phyloP scores from a whole-genome alignment of 768 basidiomycete species.

The Lactarius vividus region DNA sequence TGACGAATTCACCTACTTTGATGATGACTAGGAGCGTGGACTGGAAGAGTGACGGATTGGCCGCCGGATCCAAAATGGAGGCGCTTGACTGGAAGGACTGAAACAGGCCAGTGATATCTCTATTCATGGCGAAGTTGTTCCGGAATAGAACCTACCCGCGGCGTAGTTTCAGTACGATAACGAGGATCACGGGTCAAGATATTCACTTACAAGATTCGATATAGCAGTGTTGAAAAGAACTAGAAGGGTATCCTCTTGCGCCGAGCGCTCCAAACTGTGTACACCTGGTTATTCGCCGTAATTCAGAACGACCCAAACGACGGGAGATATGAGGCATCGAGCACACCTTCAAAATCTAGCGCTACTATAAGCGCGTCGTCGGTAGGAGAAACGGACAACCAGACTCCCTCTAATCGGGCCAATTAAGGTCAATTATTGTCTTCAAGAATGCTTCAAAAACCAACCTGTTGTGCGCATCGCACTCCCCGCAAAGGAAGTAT shows the following conservation, averaged over 20 bases:
- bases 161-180: not conserved
- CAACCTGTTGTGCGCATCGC: conserved; percentile 59
- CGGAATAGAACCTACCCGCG: conserved; percentile 57
- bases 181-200: not conserved
- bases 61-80: conserved; percentile 53
- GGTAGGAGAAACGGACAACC: conserved; percentile 67
- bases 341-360: conserved; percentile 59
- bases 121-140: conserved; percentile 61
- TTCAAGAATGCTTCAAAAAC: not conserved
- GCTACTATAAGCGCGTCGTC: conserved; percentile 53
- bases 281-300: conserved; percentile 40
- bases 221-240: conserved; percentile 66
- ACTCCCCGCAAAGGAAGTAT: conserved; percentile 63
- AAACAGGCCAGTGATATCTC: conserved; percentile 59
- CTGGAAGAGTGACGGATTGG: conserved; percentile 58
- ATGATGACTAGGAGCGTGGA: conserved; percentile 64
- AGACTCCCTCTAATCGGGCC: conserved; percentile 48
- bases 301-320: not conserved
- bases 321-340: not conserved
- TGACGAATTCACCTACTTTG: conserved; percentile 40
- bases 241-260: conserved; percentile 61
- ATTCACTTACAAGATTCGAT: conserved; percentile 51
- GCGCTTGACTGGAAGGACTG: conserved; percentile 60
- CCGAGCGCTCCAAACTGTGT: conserved; percentile 60
- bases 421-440: not conserved